Evolutionary conservation across 2,329 filamentous ascomycete genomes (phyloP).

Genomic region (Coniochaeta sp.): DNA sequence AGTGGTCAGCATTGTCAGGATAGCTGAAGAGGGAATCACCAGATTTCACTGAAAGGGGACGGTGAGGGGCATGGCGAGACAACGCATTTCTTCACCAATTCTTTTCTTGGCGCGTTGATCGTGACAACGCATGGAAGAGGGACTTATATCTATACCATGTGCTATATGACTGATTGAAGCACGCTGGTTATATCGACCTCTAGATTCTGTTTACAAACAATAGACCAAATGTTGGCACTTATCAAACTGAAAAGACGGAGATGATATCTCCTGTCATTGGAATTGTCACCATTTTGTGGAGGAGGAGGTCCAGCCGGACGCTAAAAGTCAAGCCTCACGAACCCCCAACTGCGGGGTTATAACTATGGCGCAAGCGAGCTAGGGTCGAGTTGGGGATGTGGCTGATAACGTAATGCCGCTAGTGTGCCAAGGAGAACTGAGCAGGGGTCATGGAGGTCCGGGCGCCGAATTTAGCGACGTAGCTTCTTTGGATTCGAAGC

Average conservation of each 20-base stretch:
- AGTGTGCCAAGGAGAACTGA: background rate
- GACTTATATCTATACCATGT: too few species aligned
- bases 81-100: background rate
- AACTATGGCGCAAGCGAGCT: background rate
- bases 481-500: conserved; percentile 24
- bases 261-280: background rate
- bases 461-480: conserved; percentile 21
- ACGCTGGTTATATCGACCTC: too few species aligned
- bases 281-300: background rate
- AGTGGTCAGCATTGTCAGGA: background rate
- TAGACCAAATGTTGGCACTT: too few species aligned
- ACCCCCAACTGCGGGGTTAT: background rate
- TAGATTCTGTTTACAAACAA: too few species aligned
- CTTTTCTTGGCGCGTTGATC: too few species aligned
- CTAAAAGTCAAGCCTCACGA: background rate
- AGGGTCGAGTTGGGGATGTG: background rate
- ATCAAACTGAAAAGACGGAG: too few species aligned
- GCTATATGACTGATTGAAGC: too few species aligned
- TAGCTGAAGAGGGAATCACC: background rate
- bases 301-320: too few species aligned
- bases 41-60: background rate
- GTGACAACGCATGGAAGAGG: too few species aligned
- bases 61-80: background rate
- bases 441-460: conserved; percentile 19
- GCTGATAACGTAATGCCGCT: background rate